Base-by-base conservation (phyloP, 768 basidiomycete genomes). In the Erythrobasidium yunnanense region DNA sequence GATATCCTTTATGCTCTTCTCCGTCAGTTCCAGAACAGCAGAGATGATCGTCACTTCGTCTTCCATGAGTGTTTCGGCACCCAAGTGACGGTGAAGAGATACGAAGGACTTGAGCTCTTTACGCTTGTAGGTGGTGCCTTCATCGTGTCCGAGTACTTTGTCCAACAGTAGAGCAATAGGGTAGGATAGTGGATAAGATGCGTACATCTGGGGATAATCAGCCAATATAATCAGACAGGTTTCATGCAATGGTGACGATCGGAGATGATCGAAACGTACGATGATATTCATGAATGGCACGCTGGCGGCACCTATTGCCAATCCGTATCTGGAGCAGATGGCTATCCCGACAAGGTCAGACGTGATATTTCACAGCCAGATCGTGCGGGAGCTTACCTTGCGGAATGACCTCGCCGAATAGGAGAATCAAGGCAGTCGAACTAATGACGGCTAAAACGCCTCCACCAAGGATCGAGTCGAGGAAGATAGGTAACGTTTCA, bases 271-370 rank as follows among this genome's bases (percentile, higher is more conserved):
- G 25, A 86, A 71, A 73, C 83, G 85, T 87, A 90, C 89, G 66
- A 89, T 76, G 6, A 73, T 75, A 4, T 85, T 80, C 3, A 90
- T 88, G 66, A 89, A 80, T 0, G 86, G 87, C 0, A 86, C 83
- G 66, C 87, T 88, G 20, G 77, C 79, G 0, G 88, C 88, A 17
- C 90, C 90, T 65, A 92, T 85, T 1, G 82, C 76, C 17, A 91
- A 82, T 53, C 90, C 90, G 74, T 89, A 85, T 35, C 87, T 76
- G 8, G 82, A 81, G 73, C 87, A 84, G 65, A 87, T 82, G 75
- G 87, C 82, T 81, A 60, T n/a, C 68, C 29, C 67, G 5, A 33
- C 27, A 35, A 27, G 29, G 47, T 33, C 38, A 2, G 1, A 22
- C 29, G 0, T 8, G 0, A 22, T 7, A 2, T 0, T 22, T 27